These are phyloP conservation scores for Dipsacomyces acuminosporus DNA, from an alignment of 371 early-diverging fungal genomes.

Conservation along the genomic window DNA sequence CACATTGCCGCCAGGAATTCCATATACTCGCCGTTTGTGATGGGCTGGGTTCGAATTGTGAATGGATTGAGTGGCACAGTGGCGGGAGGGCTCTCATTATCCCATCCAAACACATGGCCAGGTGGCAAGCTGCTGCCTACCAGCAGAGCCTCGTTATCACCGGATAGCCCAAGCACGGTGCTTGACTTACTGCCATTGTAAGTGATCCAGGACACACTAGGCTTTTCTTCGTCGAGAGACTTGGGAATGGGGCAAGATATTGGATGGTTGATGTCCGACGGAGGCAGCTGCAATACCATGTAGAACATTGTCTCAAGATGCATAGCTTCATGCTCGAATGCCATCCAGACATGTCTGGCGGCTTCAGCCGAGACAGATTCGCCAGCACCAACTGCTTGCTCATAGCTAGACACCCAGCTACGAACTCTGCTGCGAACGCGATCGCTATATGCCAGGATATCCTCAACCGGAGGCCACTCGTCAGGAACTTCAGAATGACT, in stretches of 20 bases:
- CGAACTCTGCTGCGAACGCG: conserved; percentile 57
- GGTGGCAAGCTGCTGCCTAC: conserved; percentile 1
- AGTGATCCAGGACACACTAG: conserved; percentile 12
- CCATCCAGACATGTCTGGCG: conserved; percentile 72
- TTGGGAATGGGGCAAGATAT: neutral
- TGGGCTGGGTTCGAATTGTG: conserved; percentile 69
- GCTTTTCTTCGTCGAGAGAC: neutral
- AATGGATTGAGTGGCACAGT: conserved; percentile 50
- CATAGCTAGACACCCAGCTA: conserved; percentile 48
- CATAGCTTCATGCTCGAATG: conserved; percentile 89
- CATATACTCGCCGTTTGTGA: conserved; percentile 75
- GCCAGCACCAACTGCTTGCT: conserved; percentile 6
- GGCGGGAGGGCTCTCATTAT: conserved; percentile 70
- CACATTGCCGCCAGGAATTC: conserved; percentile 49
- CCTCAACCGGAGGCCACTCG: conserved; percentile 66
- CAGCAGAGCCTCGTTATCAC: conserved; percentile 19
- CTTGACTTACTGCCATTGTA: conserved; percentile 7
- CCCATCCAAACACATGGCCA: conserved; percentile 72
- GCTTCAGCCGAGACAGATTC: conserved; percentile 18
- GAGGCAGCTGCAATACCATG: conserved; percentile 72
- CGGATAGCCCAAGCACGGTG: conserved; percentile 8
- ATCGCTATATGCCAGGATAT: conserved; percentile 63
- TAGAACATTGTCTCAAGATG: conserved; percentile 83
- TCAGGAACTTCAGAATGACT: conserved; percentile 75
- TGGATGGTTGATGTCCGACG: conserved; percentile 47